Base-by-base conservation (phyloP, 306 rosid genomes). In the Citrullus amarus region DNA sequence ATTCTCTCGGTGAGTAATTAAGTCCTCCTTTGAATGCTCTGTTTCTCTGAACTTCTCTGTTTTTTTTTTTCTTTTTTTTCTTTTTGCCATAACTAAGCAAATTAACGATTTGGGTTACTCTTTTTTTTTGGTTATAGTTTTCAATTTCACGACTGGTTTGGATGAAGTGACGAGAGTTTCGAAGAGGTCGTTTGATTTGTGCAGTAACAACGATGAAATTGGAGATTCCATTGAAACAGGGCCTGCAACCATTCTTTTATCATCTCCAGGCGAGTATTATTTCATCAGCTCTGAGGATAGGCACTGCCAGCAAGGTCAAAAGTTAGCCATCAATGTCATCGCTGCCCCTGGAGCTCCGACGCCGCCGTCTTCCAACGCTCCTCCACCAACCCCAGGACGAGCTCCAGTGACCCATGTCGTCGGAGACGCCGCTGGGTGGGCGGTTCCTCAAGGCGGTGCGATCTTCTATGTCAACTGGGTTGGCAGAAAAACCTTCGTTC, bases 351-450 rank as follows among this genome's bases (percentile, higher is more conserved):
- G 72, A 65, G 6, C 48, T 63, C 44, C 22, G 22, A 14, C 78
- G 61, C 60, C 60, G 22, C 55, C 57, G 2, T 9, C 78, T 39
- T 9, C 65, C 44, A 74, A 32, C 63, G 30, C 32, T 54, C 65
- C 78, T 51, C 28, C 60, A 12, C 65, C 8, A 18, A 8, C 48
- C 15, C 50, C 65, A 8, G 18, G n/a, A 6, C n/a, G 55, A 7
- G 87, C 84, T 38, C 77, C 79, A 2, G 83, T 62, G 16, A 55
- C 2, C 28, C 83, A 81, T 61, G 79, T 84, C 3, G 91, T 89
- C 22, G 93, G 91, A 82, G 87, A 48, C 0, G 1, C 2, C 55
- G 5, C 18, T 1, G 87, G 85, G 8, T 89, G 91, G 89, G 3
- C 1, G 1, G 4, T 78, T 30, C 93, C 88, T 5, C 16, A 3